A percentile compares a stretch with the other conserved stretches of the same genome.
phyloP scores from a whole-genome alignment of 768 basidiomycete genomes.

The Russula compacta region DNA sequence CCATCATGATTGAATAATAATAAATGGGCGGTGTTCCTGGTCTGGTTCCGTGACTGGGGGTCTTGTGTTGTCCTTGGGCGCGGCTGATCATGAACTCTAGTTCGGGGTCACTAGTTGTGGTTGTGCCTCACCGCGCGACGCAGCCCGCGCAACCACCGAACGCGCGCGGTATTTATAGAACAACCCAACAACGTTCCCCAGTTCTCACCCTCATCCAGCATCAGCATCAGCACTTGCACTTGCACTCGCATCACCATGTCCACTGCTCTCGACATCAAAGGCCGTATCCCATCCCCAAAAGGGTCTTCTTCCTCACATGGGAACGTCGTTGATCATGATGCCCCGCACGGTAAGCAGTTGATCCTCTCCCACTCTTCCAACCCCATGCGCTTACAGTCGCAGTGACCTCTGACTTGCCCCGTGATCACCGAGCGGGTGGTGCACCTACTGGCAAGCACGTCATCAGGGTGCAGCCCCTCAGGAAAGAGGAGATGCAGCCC shows the following conservation, averaged over 20 bases:
- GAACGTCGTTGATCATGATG: conserved; percentile 20
- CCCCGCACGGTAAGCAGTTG: conserved; percentile 15
- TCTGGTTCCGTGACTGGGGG: no score
- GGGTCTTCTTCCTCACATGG: conserved; percentile 5
- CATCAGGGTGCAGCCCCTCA: conserved; percentile 79
- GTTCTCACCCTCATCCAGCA: not conserved
- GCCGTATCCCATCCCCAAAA: conserved; percentile 6
- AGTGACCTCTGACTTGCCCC: conserved; percentile 55
- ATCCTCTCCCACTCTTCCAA: conserved; percentile 5
- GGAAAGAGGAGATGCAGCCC: conserved; percentile 84
- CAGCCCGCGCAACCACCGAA: no score
- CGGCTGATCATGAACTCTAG: no score
- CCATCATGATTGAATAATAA: no score
- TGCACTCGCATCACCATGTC: not conserved
- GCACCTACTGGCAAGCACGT: conserved; percentile 29
- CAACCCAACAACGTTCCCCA: not conserved
- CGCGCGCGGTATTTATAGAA: not conserved
- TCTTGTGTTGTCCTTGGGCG: no score
- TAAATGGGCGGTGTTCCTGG: not conserved
- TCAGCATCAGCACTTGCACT: not conserved
- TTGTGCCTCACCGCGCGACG: no score
- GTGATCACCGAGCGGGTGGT: not conserved
- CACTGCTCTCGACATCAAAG: conserved; percentile 9
- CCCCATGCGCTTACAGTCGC: conserved; percentile 13
- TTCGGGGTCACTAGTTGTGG: no score